A percentile compares a stretch with the other conserved stretches of the same genome.
Conservation (phyloP, 768 basidiomycete species). For the Antrodiella citrinella region DNA sequence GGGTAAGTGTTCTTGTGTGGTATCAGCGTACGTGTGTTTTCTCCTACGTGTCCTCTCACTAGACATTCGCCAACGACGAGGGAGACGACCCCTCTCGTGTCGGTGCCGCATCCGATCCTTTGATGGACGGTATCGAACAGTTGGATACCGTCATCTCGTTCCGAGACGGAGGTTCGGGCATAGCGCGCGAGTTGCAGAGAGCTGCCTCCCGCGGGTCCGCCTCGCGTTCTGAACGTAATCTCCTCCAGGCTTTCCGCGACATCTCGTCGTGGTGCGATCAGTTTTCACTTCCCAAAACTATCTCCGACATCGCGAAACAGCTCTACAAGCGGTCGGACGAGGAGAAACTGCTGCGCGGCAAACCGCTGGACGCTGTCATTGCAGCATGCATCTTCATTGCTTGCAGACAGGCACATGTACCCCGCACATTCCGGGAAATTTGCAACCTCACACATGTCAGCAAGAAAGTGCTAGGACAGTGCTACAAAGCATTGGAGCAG, state of each 20-base stretch:
- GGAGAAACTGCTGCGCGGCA: conserved; percentile 86
- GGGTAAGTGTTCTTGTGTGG: conserved; percentile 47
- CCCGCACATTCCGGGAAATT: conserved; percentile 92
- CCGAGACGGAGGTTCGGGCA: conserved; percentile 89
- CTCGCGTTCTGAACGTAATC: conserved; percentile 76
- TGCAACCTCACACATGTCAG: conserved; percentile 89
- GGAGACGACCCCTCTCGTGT: conserved; percentile 99
- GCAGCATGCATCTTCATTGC: conserved; percentile 99
- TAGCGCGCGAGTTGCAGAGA: conserved; percentile 87
- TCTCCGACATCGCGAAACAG: conserved; percentile 94
- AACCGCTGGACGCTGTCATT: conserved; percentile 87
- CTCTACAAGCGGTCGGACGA: conserved; percentile 96
- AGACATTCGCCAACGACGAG: conserved; percentile 99
- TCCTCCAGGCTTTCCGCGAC: conserved; percentile 83
- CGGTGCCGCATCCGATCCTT: conserved; percentile 88
- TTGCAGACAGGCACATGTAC: conserved; percentile 91
- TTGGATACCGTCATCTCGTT: conserved; percentile 94
- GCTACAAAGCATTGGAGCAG: conserved; percentile 81
- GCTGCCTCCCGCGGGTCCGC: conserved; percentile 77
- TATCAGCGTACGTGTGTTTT: conserved; percentile 8
- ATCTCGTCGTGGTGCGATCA: conserved; percentile 93
- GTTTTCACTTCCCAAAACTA: conserved; percentile 88
- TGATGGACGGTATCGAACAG: conserved; percentile 92
- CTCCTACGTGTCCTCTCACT: conserved; percentile 18
- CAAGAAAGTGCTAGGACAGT: conserved; percentile 93